Base-by-base conservation (phyloP, 2,329 filamentous ascomycete genomes). In the Pseudogymnoascus sp. region DNA sequence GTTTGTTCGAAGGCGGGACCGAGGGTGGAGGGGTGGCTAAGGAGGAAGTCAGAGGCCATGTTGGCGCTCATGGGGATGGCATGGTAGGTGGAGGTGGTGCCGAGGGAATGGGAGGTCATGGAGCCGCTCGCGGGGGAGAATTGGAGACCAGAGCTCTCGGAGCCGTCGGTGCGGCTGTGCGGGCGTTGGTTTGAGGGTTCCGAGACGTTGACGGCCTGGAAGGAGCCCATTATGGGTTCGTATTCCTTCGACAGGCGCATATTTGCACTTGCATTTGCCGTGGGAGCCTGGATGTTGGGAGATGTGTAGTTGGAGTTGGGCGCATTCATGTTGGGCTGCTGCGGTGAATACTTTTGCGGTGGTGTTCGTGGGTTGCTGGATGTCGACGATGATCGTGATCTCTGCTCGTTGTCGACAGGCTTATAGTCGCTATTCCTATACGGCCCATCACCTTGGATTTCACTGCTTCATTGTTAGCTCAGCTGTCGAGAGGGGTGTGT, bases 371-470 rank as follows among this genome's bases (percentile, higher is more conserved):
- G 51, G 2, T 29, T n/a, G 51, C 51, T 59, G 2, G 11, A 21
- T 36, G 26, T 36, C 69, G 70, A 62, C 68, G 63, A 40, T 61
- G 68, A 63, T 70, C 68, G 31, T 67, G 66, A 60, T 70, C 64
- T 63, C 18, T 23, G n/a, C 75, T 40, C 78, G 76, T 73, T 79
- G 79, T 67, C 78, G 77, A 26, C 54, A 11, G 42, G 29, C 40
- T 65, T 66, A 63, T 70, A 76, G 18, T 73, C 70, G 61, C 74
- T 75, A 62, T 80, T 78, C 57, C 75, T 45, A n/a, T 45, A 45
- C 18, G 40, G 40, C 18, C 40, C 40, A 45, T 45, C 40, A 21
- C 40, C 76, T 68, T 80, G 79, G 63, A 78, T 76, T 63, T 81
- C 78, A 71, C 79, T 81, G 63, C 60, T 21, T 40, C 18, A 31